Conservation (phyloP, 75 land plant genomes). For the Sequoiadendron giganteum region DNA sequence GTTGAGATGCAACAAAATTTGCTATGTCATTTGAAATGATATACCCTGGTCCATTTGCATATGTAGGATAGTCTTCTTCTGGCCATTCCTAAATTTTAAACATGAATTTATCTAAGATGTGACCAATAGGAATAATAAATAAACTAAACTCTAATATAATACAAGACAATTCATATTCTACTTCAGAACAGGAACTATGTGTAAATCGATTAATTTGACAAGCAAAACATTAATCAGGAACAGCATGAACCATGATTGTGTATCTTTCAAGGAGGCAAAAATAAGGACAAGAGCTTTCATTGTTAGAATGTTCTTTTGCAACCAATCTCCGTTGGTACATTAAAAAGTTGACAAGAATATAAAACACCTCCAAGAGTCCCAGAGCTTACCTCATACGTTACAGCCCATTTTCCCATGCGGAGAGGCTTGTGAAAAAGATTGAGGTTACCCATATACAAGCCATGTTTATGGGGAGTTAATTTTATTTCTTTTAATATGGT, state of each 20-base stretch:
- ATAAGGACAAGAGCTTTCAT: neutral
- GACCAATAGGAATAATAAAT: too few relatives aligned
- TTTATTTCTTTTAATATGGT: constrained; percentile 33
- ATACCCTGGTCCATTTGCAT: constrained; percentile 81
- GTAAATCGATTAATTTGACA: neutral
- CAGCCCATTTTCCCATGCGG: constrained; percentile 73
- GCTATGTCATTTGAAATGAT: constrained; percentile 62
- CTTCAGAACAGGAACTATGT: neutral
- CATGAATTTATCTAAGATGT: neutral
- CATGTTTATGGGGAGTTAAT: constrained; percentile 9
- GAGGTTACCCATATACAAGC: constrained; percentile 65
- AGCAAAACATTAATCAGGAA: constrained; percentile 6
- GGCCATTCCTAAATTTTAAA: constrained; percentile 64
- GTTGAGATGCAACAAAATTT: constrained; percentile 43
- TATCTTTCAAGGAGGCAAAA: neutral
- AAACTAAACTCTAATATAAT: neutral
- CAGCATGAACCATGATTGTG: neutral
- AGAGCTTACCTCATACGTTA: constrained; percentile 53
- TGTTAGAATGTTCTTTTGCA: neutral
- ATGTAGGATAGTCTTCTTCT: constrained; percentile 48
- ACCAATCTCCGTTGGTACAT: neutral
- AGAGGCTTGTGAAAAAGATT: constrained; percentile 68
- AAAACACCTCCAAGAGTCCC: neutral
- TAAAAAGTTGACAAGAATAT: neutral
- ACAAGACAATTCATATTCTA: neutral